These are phyloP conservation scores for Cladosporium cucumerinum DNA, from an alignment of 2,329 filamentous ascomycete species.

Conservation along the genomic window DNA sequence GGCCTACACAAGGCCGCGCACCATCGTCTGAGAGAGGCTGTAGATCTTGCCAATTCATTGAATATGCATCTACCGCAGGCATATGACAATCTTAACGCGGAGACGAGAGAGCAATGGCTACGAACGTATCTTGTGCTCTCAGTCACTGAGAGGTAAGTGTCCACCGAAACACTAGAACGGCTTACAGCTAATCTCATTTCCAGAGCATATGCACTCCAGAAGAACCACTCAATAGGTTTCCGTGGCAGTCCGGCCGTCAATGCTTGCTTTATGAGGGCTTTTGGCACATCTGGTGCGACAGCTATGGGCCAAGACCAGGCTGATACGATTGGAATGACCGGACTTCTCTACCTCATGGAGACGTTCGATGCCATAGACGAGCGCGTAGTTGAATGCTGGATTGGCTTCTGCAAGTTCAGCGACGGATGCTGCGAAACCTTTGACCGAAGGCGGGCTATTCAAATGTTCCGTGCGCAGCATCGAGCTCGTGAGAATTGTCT, in stretches of 20 bases:
- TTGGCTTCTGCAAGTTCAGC: constrained; percentile 36
- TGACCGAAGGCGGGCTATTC: constrained; percentile 33
- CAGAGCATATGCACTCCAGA: constrained; percentile 44
- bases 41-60: constrained; percentile 41
- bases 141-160: constrained; percentile 26
- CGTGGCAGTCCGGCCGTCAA: constrained; percentile 40
- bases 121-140: constrained; percentile 38
- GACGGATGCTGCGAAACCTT: constrained; percentile 34
- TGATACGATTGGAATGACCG: constrained; percentile 41
- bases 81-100: constrained; percentile 37
- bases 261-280: constrained; percentile 41
- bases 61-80: constrained; percentile 40
- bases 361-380: constrained; percentile 45
- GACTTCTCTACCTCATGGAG: constrained; percentile 43
- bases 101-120: constrained; percentile 40
- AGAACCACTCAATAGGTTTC: constrained; percentile 43
- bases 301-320: constrained; percentile 44
- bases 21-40: constrained; percentile 30
- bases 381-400: constrained; percentile 45
- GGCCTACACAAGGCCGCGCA: constrained; percentile 29
- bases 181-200: not conserved
- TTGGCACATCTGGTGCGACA: constrained; percentile 36
- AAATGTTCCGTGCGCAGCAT: constrained; percentile 33
- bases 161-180: not conserved
- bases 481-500: constrained; percentile 30